A percentile compares a stretch with the other conserved stretches of the same genome.
phyloP scores from a whole-genome alignment of 805 yeast species.

The Isabelozyma pseudorhagii region DNA sequence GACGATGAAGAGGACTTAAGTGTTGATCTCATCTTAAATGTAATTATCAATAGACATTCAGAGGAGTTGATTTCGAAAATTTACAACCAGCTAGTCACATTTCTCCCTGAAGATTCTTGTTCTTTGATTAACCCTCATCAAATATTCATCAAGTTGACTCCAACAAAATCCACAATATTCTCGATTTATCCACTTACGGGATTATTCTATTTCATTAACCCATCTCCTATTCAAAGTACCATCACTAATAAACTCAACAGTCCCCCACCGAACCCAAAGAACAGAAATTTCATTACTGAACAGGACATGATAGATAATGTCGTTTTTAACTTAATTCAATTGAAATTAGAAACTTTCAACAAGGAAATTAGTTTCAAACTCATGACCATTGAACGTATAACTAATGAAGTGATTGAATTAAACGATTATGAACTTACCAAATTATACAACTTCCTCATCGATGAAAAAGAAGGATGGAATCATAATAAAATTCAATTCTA shows the following conservation, averaged over 20 bases:
- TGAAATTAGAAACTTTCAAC: constrained; percentile 48
- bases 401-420: constrained; percentile 52
- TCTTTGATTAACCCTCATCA: constrained; percentile 29
- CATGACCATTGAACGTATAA: constrained; percentile 66
- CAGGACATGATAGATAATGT: constrained; percentile 26
- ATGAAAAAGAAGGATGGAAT: constrained; percentile 3
- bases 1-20: constrained; percentile 29
- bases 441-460: constrained; percentile 30
- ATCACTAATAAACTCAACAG: constrained; percentile 29
- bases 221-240: constrained; percentile 33
- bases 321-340: constrained; percentile 36
- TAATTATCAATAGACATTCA: constrained; percentile 37
- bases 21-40: constrained; percentile 31
- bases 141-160: constrained; percentile 28
- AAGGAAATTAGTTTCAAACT: constrained; percentile 55
- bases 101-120: constrained; percentile 8
- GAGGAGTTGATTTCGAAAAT: constrained; percentile 28
- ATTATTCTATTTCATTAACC: constrained; percentile 36
- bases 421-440: constrained; percentile 45
- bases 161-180: constrained; percentile 28
- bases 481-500: constrained; percentile 31
- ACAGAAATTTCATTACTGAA: constrained; percentile 24
- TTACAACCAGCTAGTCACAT: constrained; percentile 8
- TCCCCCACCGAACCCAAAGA: constrained; percentile 13
- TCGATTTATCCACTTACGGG: constrained; percentile 42